These are phyloP conservation scores for Phytophthora sp. DNA, from an alignment of 352 stramenopile genomes.

Conservation along the genomic window DNA sequence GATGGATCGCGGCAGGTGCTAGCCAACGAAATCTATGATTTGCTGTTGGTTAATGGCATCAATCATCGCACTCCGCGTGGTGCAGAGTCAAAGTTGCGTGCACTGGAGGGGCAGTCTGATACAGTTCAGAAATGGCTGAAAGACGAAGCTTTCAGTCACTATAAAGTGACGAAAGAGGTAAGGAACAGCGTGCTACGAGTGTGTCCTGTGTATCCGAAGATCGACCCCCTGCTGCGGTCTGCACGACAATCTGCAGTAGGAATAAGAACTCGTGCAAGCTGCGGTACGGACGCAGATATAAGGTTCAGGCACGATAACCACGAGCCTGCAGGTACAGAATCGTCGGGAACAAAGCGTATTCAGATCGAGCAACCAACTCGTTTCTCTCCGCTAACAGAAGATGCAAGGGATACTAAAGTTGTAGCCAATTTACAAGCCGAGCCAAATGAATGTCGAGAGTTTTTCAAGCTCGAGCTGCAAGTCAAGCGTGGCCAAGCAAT, in stretches of 20 bases:
- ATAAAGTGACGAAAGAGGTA: background rate
- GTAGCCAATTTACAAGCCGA: conserved; percentile 16
- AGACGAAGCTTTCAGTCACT: background rate
- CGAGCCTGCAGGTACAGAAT: background rate
- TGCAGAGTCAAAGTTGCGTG: conserved; percentile 3
- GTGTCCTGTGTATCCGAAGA: conserved; percentile 7
- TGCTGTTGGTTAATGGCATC: conserved; percentile 11
- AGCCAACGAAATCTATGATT: conserved; percentile 11
- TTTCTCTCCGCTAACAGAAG: background rate
- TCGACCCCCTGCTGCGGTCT: background rate
- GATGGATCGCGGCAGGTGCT: background rate
- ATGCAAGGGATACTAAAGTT: background rate
- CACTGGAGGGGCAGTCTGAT: conserved; percentile 17
- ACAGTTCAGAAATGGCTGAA: conserved; percentile 20
- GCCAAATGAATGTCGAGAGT: conserved; percentile 33
- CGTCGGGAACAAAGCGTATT: conserved; percentile 1
- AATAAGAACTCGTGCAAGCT: background rate
- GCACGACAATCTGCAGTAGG: background rate
- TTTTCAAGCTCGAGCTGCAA: conserved; percentile 51
- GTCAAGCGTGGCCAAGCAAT: conserved; percentile 44
- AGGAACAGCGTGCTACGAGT: conserved; percentile 5
- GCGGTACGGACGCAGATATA: background rate
- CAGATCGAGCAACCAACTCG: background rate
- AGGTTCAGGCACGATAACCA: background rate
- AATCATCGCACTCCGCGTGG: background rate